A percentile compares a stretch with the other conserved stretches of the same genome.
Evolutionary conservation across 2,329 filamentous ascomycete species (phyloP).

Genomic region (Cercospora sojina): DNA sequence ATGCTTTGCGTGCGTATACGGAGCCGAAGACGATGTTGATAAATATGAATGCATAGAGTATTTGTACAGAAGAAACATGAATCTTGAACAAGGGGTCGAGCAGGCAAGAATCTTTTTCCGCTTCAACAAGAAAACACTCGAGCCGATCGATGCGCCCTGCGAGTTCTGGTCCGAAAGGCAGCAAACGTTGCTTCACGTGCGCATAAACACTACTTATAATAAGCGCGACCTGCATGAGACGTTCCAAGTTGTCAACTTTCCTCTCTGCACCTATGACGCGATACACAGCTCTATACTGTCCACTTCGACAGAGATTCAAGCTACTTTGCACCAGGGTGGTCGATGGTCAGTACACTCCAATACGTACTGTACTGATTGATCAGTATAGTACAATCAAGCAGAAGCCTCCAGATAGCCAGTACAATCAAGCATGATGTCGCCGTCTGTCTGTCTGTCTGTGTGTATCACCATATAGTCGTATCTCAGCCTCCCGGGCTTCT

Average conservation of each 20-base stretch:
- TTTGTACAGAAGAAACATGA: not conserved
- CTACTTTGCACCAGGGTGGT: not conserved
- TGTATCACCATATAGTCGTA: no score
- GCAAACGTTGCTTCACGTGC: not conserved
- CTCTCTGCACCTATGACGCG: not conserved
- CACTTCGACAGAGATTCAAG: not conserved
- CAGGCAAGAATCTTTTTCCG: no score
- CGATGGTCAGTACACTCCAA: no score
- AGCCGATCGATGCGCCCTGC: no score
- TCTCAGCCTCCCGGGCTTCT: no score
- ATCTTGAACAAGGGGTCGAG: no score
- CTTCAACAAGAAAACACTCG: no score
- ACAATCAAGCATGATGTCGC: no score
- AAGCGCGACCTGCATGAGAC: not conserved
- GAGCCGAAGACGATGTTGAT: slow-evolving; percentile 37
- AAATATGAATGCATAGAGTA: slow-evolving; percentile 11
- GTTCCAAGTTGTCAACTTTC: not conserved
- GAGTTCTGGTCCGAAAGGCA: not conserved
- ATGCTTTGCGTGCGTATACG: slow-evolving; percentile 60
- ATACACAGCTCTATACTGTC: not conserved
- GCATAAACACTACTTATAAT: not conserved
- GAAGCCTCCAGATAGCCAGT: no score
- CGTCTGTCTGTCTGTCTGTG: no score
- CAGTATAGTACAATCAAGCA: no score
- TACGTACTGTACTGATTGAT: no score